Percentiles rank a stretch among this genome's conserved stretches.
Evolutionary conservation across 257 asterid species (phyloP).

Genomic region (Misopates orontium): DNA sequence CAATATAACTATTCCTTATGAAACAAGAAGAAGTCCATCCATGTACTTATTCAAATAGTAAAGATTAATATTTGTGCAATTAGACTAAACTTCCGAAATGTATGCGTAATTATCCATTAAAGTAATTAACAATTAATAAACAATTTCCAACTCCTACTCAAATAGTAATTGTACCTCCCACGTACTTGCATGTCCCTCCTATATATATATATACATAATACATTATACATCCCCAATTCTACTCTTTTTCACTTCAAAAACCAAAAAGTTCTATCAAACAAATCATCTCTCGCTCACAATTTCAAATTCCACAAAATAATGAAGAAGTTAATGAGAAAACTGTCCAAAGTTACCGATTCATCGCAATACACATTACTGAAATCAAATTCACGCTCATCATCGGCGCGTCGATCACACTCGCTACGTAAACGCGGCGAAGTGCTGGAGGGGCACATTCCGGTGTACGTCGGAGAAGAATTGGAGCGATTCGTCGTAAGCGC

Average conservation of each 20-base stretch:
- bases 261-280: no score
- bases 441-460: constrained; percentile 88
- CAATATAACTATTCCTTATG: no score
- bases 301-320: no score
- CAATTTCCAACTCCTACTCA: constrained; percentile 31
- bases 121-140: background rate
- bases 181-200: constrained; percentile 49
- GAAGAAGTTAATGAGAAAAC: constrained; percentile 67
- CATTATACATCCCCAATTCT: no score
- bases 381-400: constrained; percentile 35
- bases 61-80: no score
- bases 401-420: constrained; percentile 29
- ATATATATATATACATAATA: no score
- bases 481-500: constrained; percentile 88
- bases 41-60: no score
- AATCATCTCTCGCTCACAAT: no score
- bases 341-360: constrained; percentile 75
- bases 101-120: background rate
- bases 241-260: background rate
- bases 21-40: no score
- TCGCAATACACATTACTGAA: constrained; percentile 54
- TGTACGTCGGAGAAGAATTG: constrained; percentile 94
- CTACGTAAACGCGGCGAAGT: constrained; percentile 45
- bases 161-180: constrained; percentile 56
- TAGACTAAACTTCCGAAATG: no score